Conservation (phyloP, 192 early-diverging fungal genomes). For the Thoreauomyces humboldtii region DNA sequence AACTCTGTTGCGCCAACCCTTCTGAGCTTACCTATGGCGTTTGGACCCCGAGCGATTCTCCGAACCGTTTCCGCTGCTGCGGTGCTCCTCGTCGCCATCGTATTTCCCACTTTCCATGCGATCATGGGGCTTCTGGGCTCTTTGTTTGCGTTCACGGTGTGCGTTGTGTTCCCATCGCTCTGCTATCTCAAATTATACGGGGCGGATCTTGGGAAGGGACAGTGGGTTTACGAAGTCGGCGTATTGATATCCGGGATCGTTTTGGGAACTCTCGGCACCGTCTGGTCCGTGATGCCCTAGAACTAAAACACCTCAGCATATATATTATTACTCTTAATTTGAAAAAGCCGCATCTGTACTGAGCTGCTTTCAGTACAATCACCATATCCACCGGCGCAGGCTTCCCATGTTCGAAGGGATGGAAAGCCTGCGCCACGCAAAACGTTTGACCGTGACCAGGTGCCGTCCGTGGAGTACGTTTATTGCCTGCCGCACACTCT, state of each 20-base stretch:
- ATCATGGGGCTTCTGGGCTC: constrained; percentile 64
- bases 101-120: constrained; percentile 64
- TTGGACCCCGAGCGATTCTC: not conserved
- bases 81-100: constrained; percentile 50
- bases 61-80: constrained; percentile 35
- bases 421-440: no score
- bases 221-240: constrained; percentile 21
- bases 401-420: no score
- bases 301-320: no score
- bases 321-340: no score
- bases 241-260: constrained; percentile 26
- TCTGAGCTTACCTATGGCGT: not conserved
- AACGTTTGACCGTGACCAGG: no score
- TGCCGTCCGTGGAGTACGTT: no score
- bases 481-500: no score
- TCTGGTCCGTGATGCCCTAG: no score
- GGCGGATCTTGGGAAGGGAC: not conserved
- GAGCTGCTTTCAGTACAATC: no score
- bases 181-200: constrained; percentile 50
- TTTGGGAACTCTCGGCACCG: constrained; percentile 27
- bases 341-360: no score
- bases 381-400: no score
- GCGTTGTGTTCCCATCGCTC: constrained; percentile 47
- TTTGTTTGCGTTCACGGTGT: constrained; percentile 50
- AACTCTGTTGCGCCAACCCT: not conserved